phyloP scores from a whole-genome alignment of 352 stramenopile genomes.

The Phytophthora sp. region DNA sequence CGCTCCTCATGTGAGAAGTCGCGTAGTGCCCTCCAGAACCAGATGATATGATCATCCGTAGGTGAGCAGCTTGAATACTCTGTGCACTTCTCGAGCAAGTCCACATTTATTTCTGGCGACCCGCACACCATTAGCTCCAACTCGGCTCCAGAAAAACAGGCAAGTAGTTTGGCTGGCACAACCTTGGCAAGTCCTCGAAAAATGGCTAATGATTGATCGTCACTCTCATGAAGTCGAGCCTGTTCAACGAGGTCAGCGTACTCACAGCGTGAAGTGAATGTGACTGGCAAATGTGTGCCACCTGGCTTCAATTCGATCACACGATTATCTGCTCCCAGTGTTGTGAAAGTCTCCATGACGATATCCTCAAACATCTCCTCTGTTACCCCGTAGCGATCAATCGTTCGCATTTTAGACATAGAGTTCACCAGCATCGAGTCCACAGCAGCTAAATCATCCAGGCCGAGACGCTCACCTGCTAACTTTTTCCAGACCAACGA shows the following conservation, averaged over 20 bases:
- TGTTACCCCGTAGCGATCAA: conserved; percentile 76
- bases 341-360: conserved; percentile 92
- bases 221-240: conserved; percentile 82
- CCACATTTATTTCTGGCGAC: conserved; percentile 80
- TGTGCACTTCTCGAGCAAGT: conserved; percentile 79
- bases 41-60: conserved; percentile 80
- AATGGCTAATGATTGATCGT: conserved; percentile 51
- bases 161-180: conserved; percentile 70
- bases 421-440: conserved; percentile 91
- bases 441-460: conserved; percentile 85
- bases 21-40: conserved; percentile 87
- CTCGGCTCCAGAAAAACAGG: conserved; percentile 83
- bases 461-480: conserved; percentile 64
- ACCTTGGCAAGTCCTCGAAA: conserved; percentile 78
- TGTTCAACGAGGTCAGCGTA: conserved; percentile 85
- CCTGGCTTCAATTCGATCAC: conserved; percentile 73
- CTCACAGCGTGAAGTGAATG: conserved; percentile 76
- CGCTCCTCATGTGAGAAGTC: conserved; percentile 85
- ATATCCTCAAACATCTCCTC: conserved; percentile 91
- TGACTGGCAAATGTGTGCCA: conserved; percentile 73
- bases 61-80: conserved; percentile 87
- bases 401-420: conserved; percentile 86
- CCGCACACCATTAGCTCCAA: conserved; percentile 89
- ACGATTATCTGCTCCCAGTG: conserved; percentile 83
- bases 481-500: conserved; percentile 92